A percentile compares a stretch with the other conserved stretches of the same genome.
Conservation (phyloP, 169 alveolate species). For the Cryptosporidium ubiquitum region DNA sequence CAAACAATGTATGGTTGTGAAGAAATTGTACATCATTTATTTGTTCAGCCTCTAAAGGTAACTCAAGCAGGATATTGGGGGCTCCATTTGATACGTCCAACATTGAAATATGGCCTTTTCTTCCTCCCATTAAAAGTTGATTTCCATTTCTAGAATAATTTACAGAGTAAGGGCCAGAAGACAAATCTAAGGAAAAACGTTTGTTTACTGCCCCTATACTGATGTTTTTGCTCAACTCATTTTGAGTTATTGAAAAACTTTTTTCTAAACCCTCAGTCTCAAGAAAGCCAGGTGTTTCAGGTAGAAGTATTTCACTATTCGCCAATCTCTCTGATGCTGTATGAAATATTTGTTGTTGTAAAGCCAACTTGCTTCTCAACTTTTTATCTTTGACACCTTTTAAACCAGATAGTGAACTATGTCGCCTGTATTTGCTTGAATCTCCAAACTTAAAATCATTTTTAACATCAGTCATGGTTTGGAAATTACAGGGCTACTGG, state of each 20-base stretch:
- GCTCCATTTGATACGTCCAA: constrained; percentile 87
- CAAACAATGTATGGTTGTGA: constrained; percentile 92
- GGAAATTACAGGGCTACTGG: background rate
- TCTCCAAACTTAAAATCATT: constrained; percentile 11
- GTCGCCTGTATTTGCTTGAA: constrained; percentile 44
- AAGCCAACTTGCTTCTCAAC: constrained; percentile 17
- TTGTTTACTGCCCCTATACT: constrained; percentile 74
- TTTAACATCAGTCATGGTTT: background rate
- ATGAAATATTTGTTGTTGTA: constrained; percentile 49
- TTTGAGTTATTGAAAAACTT: constrained; percentile 76
- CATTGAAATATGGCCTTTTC: constrained; percentile 92
- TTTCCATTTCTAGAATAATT: constrained; percentile 92
- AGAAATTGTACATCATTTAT: constrained; percentile 88
- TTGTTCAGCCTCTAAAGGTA: constrained; percentile 78
- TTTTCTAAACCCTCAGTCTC: constrained; percentile 81
- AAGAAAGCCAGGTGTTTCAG: constrained; percentile 67
- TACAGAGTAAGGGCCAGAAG: constrained; percentile 90
- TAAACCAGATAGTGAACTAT: constrained; percentile 7
- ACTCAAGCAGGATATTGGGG: constrained; percentile 70
- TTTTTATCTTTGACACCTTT: constrained; percentile 60
- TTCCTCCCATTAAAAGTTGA: constrained; percentile 90
- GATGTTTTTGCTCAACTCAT: constrained; percentile 70
- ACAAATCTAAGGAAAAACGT: constrained; percentile 83
- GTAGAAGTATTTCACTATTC: constrained; percentile 51
- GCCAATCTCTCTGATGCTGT: constrained; percentile 65